Evolutionary conservation across 2,329 filamentous ascomycete genomes (phyloP), one percentile per base, ranked within the genome.

Genomic region (Fusarium sp.): DNA sequence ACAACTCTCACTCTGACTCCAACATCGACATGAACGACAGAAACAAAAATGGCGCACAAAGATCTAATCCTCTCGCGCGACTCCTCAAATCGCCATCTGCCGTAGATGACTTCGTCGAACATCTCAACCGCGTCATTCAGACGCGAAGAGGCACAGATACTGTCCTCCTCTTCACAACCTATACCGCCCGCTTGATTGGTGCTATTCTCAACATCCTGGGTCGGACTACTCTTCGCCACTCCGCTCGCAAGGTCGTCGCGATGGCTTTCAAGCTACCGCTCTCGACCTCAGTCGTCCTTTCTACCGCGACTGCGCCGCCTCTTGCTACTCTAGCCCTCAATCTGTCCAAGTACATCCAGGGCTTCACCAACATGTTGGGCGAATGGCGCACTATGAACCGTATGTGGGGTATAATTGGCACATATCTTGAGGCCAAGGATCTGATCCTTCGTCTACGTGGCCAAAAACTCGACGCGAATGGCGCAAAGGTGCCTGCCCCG

Each of bases 371-470:
- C 38, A 84, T 95, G 59, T 86, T 96, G 51, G 87, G 87, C 74
- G 93, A 96, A 78, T 89, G 91, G 69, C 87, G 93, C 68, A 92
- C 91, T 65, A 93, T 95, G 79, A 84, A 89, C 70, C 88, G 95
- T 1, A 86, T 98, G 35, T 97, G 93, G 92, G 91, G 90, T 1
- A 80, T 95, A 76, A 77, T 97, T 78, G 91, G 91, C 56, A 86
- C 97, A 80, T 93, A 93, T 82, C 85, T 91, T 72, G 92, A 91
- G 86, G 90, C 86, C 22, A 87, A 89, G 70, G 81, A 79, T 61
- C 83, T 91, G n/a, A 68, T 81, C 36, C 67, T 70, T 20, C 70
- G 71, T 20, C 72, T 75, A 15, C 77, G 78, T 47, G 79, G 78
- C 33, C 77, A 81, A 16, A 79, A 76, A 55, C 60, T 69, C 83